These are phyloP conservation scores for Populus hybrid DNA, from an alignment of 441 rosid species.

Conservation along the genomic window DNA sequence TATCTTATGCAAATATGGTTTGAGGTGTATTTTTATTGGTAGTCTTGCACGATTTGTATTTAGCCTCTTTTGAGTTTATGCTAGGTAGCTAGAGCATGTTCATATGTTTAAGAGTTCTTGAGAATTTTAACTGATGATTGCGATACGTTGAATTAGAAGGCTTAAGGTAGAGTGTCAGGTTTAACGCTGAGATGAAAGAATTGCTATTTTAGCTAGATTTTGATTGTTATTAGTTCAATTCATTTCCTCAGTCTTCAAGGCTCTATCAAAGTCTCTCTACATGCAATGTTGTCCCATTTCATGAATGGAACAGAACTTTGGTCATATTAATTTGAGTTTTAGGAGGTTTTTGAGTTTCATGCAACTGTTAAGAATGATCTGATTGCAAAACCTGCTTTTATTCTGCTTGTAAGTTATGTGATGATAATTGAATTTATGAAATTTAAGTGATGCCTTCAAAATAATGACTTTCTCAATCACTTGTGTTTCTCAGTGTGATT, in stretches of 20 bases:
- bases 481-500: slow-evolving; percentile 64
- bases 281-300: not conserved
- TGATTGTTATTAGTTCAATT: not conserved
- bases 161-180: not conserved
- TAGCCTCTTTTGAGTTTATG: not conserved
- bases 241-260: not conserved
- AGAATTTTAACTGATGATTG: not conserved
- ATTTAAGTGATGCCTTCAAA: slow-evolving; percentile 7
- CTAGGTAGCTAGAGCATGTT: not conserved
- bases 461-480: slow-evolving; percentile 7
- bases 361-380: too few species aligned
- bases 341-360: too few species aligned
- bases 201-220: not conserved
- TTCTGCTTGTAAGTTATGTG: not conserved
- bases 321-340: too few species aligned
- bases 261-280: not conserved
- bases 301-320: not conserved
- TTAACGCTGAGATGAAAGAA: not conserved
- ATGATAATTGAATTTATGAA: not conserved
- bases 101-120: not conserved
- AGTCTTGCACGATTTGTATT: not conserved
- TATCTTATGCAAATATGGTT: not conserved
- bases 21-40: not conserved
- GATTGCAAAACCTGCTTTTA: not conserved
- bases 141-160: not conserved